phyloP scores from a whole-genome alignment of 495 filamentous ascomycete genomes.

The Wilcoxina mikolae region DNA sequence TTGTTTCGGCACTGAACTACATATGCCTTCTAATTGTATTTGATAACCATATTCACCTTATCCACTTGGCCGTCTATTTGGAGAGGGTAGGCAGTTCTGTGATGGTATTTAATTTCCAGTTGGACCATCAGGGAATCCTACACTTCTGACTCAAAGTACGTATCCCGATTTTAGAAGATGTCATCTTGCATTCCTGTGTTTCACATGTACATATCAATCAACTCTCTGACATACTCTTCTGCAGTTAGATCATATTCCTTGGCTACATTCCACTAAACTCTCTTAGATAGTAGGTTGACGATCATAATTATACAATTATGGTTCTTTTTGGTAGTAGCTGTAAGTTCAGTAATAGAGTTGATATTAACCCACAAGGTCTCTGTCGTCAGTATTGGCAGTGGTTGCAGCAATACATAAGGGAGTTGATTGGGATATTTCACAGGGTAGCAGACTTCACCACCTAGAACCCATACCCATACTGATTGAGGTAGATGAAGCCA shows the following conservation, averaged over 20 bases:
- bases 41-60: neutral
- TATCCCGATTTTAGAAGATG: constrained; percentile 6
- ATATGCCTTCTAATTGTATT: neutral
- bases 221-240: neutral
- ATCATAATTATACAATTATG: neutral
- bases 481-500: neutral
- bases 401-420: neutral
- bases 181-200: neutral
- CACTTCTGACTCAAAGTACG: neutral
- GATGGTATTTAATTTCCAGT: neutral
- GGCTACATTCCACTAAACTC: neutral
- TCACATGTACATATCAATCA: neutral
- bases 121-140: constrained; percentile 1
- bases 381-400: neutral
- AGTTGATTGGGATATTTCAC: neutral
- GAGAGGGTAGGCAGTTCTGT: neutral
- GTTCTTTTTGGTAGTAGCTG: neutral
- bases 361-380: neutral
- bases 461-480: neutral
- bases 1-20: neutral
- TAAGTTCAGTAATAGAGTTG: neutral
- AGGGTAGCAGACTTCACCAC: neutral
- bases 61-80: no score
- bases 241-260: neutral
- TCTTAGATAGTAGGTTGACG: neutral